Conservation (phyloP, 148 eudicot genomes). For the Rhododendron ovatum region DNA sequence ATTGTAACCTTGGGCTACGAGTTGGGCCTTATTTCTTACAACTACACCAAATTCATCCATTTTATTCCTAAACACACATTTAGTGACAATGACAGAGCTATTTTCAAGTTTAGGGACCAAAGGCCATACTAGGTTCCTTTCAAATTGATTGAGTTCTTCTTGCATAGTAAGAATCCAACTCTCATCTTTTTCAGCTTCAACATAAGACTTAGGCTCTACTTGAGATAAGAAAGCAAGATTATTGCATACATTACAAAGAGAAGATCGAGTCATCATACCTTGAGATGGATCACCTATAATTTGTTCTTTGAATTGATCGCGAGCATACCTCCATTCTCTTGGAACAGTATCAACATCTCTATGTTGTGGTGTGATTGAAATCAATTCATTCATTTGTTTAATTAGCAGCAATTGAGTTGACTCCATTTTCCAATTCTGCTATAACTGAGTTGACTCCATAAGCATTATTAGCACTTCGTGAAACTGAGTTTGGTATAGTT, state of each 20-base stretch:
- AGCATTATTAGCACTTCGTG: too few species aligned
- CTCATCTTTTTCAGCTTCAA: neutral
- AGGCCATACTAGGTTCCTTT: neutral
- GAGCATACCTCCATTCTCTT: neutral
- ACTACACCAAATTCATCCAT: neutral
- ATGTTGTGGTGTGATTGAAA: neutral
- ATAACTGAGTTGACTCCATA: too few species aligned
- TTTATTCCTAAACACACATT: neutral
- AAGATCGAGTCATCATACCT: neutral
- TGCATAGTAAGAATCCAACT: neutral
- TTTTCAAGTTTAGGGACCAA: neutral
- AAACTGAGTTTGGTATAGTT: too few species aligned
- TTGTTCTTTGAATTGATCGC: neutral
- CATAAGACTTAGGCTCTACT: neutral
- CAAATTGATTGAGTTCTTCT: neutral
- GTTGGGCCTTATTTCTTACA: neutral
- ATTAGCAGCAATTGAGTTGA: too few species aligned
- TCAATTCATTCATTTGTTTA: too few species aligned
- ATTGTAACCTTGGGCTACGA: neutral
- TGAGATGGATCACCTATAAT: neutral
- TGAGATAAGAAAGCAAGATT: neutral
- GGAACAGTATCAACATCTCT: neutral
- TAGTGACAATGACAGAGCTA: neutral
- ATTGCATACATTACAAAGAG: neutral
- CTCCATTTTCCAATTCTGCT: too few species aligned